A percentile compares a stretch with the other conserved stretches of the same genome.
phyloP scores from a whole-genome alignment of 2,329 filamentous ascomycete species.

The Xylaria sp. region DNA sequence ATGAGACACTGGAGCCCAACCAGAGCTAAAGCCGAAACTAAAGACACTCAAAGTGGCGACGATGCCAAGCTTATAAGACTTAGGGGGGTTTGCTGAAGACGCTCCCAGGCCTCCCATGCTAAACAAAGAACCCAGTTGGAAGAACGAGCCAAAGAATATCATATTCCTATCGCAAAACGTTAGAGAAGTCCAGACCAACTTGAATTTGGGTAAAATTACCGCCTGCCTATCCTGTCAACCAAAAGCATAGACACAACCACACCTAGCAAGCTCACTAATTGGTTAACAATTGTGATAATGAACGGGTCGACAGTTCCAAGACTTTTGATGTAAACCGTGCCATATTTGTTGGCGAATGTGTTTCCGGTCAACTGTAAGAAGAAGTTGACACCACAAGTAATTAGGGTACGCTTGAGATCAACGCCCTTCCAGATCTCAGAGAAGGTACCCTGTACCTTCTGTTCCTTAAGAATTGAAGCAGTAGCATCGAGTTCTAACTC shows the following conservation, averaged over 20 bases:
- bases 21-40: no score
- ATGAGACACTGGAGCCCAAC: no score
- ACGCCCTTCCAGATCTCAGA: not conserved
- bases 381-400: not conserved
- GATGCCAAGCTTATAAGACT: no score
- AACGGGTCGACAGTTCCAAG: not conserved
- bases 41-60: no score
- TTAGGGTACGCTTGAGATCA: not conserved
- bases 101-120: not conserved
- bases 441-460: not conserved
- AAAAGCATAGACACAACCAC: not conserved
- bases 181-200: not conserved
- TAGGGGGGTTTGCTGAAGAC: no score
- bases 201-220: not conserved
- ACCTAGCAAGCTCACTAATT: not conserved
- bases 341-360: not conserved
- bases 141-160: not conserved
- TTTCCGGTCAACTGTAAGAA: not conserved
- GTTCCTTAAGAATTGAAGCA: not conserved
- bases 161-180: not conserved
- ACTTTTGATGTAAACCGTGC: not conserved
- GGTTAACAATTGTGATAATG: not conserved
- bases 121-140: not conserved
- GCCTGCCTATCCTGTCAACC: not conserved
- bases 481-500: not conserved